These are phyloP conservation scores for Ailanthus altissimus DNA, from an alignment of 345 rosid genomes.

Conservation along the genomic window DNA sequence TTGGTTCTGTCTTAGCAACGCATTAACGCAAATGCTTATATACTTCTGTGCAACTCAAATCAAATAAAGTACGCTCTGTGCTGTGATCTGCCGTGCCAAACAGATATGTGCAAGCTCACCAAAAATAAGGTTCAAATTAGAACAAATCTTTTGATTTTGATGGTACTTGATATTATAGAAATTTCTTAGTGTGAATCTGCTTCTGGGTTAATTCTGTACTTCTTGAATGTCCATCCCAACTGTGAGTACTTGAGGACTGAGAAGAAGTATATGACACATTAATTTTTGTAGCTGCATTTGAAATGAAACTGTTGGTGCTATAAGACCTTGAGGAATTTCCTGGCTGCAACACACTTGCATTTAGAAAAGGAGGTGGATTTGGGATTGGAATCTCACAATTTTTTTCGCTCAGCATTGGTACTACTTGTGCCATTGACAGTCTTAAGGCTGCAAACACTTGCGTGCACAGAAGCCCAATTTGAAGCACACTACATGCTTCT, in stretches of 20 bases:
- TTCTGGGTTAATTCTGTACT: conserved; percentile 20
- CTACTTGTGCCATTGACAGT: conserved; percentile 52
- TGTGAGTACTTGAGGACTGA: conserved; percentile 31
- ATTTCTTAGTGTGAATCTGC: neutral
- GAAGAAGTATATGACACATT: conserved; percentile 31
- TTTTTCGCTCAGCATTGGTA: conserved; percentile 33
- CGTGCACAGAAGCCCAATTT: conserved; percentile 50
- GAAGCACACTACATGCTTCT: conserved; percentile 41
- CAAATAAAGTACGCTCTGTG: neutral
- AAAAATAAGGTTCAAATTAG: neutral
- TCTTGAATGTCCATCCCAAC: conserved; percentile 30
- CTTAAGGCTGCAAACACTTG: conserved; percentile 47
- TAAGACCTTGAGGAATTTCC: conserved; percentile 27
- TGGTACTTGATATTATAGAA: too few relatives aligned
- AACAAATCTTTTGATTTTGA: neutral
- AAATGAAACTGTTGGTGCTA: conserved; percentile 30
- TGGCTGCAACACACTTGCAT: conserved; percentile 21
- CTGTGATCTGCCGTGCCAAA: neutral
- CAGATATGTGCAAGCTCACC: neutral
- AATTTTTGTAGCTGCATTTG: conserved; percentile 29
- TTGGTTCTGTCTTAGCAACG: neutral
- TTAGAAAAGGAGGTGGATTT: conserved; percentile 55
- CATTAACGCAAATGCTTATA: neutral
- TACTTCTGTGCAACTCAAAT: neutral
- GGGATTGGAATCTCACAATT: conserved; percentile 36